Conservation (phyloP, 2,329 filamentous ascomycete genomes). For the Penicillium brasilianum region DNA sequence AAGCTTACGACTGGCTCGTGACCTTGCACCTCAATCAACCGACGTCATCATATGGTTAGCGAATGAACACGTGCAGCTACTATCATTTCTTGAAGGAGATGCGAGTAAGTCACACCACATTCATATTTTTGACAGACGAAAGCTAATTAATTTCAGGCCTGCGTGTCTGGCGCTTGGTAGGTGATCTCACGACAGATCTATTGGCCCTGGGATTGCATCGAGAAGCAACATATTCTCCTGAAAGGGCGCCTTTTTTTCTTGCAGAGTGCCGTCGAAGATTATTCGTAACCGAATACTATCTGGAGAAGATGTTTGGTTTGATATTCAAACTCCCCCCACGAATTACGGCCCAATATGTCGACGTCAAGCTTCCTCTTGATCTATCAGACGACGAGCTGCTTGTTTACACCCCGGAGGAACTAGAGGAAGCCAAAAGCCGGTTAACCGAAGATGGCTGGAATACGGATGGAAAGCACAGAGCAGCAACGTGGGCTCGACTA, state of each 20-base stretch:
- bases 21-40: constrained; percentile 23
- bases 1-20: constrained; percentile 22
- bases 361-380: constrained; percentile 24
- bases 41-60: constrained; percentile 24
- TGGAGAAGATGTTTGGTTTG: constrained; percentile 24
- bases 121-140: neutral
- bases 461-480: constrained; percentile 15
- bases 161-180: constrained; percentile 21
- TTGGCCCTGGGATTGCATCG: constrained; percentile 23
- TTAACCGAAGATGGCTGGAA: constrained; percentile 23
- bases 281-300: constrained; percentile 20
- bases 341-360: constrained; percentile 20
- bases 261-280: constrained; percentile 19
- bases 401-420: neutral
- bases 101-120: constrained; percentile 17
- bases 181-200: constrained; percentile 24
- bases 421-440: constrained; percentile 7
- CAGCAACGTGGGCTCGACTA: constrained; percentile 23
- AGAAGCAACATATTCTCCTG: constrained; percentile 22
- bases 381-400: constrained; percentile 21
- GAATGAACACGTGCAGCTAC: constrained; percentile 22
- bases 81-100: constrained; percentile 22
- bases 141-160: constrained; percentile 18
- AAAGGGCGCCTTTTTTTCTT: constrained; percentile 21
- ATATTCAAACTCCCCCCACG: constrained; percentile 24